These are phyloP conservation scores for Heterobasidion parviporum DNA, from an alignment of 1,284 basidiomycete species.

Conservation along the genomic window DNA sequence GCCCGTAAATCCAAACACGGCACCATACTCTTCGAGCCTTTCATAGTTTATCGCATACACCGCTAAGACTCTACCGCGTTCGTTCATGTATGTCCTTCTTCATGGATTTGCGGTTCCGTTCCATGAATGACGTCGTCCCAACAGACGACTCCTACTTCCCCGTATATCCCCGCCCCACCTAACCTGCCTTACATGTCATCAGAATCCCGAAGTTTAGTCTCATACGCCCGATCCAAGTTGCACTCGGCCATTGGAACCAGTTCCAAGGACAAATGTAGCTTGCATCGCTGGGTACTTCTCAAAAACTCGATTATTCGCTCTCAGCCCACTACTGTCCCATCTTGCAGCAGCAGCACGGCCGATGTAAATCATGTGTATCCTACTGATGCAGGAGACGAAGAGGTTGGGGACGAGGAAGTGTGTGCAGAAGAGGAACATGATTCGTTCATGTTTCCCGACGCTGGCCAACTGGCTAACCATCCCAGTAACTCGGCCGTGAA, in stretches of 20 bases:
- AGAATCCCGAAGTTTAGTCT: slow-evolving; percentile 33
- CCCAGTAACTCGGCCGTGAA: slow-evolving; percentile 25
- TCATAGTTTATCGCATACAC: slow-evolving; percentile 80
- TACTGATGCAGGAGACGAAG: slow-evolving; percentile 36
- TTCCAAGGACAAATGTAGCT: slow-evolving; percentile 56
- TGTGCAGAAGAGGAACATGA: slow-evolving; percentile 39
- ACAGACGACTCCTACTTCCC: not conserved
- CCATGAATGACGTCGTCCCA: slow-evolving; percentile 5
- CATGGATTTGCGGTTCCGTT: slow-evolving; percentile 2
- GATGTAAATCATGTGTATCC: slow-evolving; percentile 33
- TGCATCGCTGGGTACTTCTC: slow-evolving; percentile 78
- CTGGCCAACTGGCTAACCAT: slow-evolving; percentile 42
- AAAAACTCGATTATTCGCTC: slow-evolving; percentile 71
- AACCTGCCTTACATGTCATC: slow-evolving; percentile 14
- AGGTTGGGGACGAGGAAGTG: slow-evolving; percentile 29
- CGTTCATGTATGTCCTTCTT: slow-evolving; percentile 14
- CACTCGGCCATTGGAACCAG: slow-evolving; percentile 44
- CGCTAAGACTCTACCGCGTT: slow-evolving; percentile 25
- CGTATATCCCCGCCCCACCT: slow-evolving; percentile 8
- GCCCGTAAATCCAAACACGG: slow-evolving; percentile 73
- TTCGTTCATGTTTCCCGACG: slow-evolving; percentile 73
- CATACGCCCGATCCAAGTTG: slow-evolving; percentile 69
- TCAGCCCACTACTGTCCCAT: slow-evolving; percentile 25
- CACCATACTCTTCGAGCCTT: slow-evolving; percentile 76
- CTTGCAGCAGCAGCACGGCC: slow-evolving; percentile 20